Evolutionary conservation across 345 rosid species (phyloP), one percentile per base, ranked within the genome.

Genomic region (Carallia pectinifolia): DNA sequence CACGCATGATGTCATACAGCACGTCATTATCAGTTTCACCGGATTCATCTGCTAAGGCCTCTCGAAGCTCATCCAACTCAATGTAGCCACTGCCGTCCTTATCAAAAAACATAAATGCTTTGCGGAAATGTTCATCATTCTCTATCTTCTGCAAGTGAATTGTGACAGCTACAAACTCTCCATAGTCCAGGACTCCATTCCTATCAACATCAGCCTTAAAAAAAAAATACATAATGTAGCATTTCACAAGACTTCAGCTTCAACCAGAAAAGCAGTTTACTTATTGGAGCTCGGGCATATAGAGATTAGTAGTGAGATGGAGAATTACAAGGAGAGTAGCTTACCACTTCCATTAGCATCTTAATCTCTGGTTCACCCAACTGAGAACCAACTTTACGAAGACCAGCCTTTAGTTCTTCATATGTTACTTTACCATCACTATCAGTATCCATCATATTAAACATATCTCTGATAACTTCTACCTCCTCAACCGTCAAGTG

Each of bases 311-410:
- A 44, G 17, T 44, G 50, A 44, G 16, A 44, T 44, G 50, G 50
- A 44, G 12, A 44, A 44, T 44, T 44, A 2, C 50, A 44, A 44
- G 50, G 5, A 44, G 16, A 44, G 50, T 44, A 44, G 16, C 12
- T 74, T 88, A 95, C 99, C 89, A 88, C 96, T 92, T 92, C 99
- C 99, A 95, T 92, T 74, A 92, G 78, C 97, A 95, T 85, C 84
- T 84, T 90, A 68, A 95, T 92, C 89, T 95, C 99, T 16, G 92
- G 88, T 76, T 95, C 99, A 58, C 85, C 90, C 72, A 95, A 79
- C 70, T 90, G 91, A 31, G 97, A 90, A 70, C 99, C 97, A 50
- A 92, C 96, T 78, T 87, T 92, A 60, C 83, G 90, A 78, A 95
- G 96, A 73, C 99, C 97, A 67, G 93, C 84, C 81, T 77, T 89